Evolutionary conservation across 768 basidiomycete genomes (phyloP).

Genomic region (Hypholoma sublateritium): DNA sequence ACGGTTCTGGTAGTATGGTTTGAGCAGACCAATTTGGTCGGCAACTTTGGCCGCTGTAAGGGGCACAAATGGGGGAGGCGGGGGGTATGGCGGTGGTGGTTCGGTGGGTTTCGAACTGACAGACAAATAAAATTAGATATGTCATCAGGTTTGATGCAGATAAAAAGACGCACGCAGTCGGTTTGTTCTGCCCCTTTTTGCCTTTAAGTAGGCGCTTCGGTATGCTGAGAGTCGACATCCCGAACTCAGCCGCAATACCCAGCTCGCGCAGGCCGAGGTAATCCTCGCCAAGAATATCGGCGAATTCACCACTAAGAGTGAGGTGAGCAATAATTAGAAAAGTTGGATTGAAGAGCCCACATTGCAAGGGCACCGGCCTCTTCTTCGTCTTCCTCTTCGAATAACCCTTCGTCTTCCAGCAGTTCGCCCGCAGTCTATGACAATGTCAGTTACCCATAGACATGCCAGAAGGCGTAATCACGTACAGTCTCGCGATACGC

Average conservation of each 20-base stretch:
- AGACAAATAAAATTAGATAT: conserved; percentile 2
- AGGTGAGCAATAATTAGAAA: not conserved
- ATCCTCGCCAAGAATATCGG: conserved; percentile 87
- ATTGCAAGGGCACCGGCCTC: conserved; percentile 40
- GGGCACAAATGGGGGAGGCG: conserved; percentile 78
- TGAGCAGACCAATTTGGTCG: conserved; percentile 84
- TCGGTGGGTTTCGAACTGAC: conserved; percentile 63
- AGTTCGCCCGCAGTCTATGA: conserved; percentile 40
- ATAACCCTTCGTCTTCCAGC: conserved; percentile 52
- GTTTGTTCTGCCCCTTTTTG: conserved; percentile 47
- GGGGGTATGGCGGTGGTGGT: conserved; percentile 82
- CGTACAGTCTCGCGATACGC: conserved; percentile 78
- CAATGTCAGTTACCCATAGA: not conserved
- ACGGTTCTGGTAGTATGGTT: conserved; percentile 65
- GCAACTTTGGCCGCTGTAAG: conserved; percentile 66
- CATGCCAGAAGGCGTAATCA: conserved; percentile 24
- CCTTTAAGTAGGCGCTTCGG: conserved; percentile 77
- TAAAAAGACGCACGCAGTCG: conserved; percentile 46
- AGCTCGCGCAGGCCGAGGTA: conserved; percentile 87
- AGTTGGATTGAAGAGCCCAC: conserved; percentile 20
- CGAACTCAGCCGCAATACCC: conserved; percentile 86
- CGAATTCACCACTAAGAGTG: conserved; percentile 79
- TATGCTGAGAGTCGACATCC: conserved; percentile 72
- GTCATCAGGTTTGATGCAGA: not conserved
- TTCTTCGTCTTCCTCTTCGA: conserved; percentile 49